Conservation (phyloP, 306 rosid species). For the Leucaena leucocephala region DNA sequence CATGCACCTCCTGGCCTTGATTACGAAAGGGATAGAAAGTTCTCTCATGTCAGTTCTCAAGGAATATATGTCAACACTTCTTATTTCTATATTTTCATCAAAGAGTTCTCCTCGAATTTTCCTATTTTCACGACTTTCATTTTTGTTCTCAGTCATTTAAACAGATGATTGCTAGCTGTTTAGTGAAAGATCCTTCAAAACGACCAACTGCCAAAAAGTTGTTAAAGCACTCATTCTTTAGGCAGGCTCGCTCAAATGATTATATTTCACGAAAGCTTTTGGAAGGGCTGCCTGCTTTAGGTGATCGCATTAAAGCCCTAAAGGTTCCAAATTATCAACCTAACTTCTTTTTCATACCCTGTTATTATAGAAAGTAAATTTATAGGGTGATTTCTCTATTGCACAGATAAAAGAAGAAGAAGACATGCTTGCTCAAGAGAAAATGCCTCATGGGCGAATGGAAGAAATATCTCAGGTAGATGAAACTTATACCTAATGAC, state of each 20-base stretch:
- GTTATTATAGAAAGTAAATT: conserved; percentile 21
- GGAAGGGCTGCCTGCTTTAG: conserved; percentile 85
- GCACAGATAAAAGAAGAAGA: conserved; percentile 87
- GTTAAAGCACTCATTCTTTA: conserved; percentile 82
- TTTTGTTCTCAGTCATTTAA: conserved; percentile 67
- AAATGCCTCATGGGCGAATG: conserved; percentile 83
- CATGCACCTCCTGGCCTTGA: conserved; percentile 94
- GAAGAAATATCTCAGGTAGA: conserved; percentile 93
- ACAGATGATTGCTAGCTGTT: conserved; percentile 93
- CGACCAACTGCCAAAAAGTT: conserved; percentile 81
- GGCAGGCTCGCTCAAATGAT: conserved; percentile 88
- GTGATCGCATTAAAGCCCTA: conserved; percentile 81
- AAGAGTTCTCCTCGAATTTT: conserved; percentile 6
- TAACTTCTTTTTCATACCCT: not conserved
- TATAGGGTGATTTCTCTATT: conserved; percentile 9
- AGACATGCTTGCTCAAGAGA: conserved; percentile 89
- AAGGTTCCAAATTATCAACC: conserved; percentile 59
- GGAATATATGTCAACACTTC: not conserved
- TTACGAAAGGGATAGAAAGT: conserved; percentile 77
- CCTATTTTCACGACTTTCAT: conserved; percentile 21
- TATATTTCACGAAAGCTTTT: conserved; percentile 64
- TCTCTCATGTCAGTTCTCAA: conserved; percentile 63
- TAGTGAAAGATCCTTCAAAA: conserved; percentile 91
- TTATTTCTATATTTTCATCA: conserved; percentile 1
- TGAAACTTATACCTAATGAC: conserved; percentile 32